Evolutionary conservation across 192 early-diverging fungal genomes (phyloP).

Genomic region (Gorgonomyces haynaldii): DNA sequence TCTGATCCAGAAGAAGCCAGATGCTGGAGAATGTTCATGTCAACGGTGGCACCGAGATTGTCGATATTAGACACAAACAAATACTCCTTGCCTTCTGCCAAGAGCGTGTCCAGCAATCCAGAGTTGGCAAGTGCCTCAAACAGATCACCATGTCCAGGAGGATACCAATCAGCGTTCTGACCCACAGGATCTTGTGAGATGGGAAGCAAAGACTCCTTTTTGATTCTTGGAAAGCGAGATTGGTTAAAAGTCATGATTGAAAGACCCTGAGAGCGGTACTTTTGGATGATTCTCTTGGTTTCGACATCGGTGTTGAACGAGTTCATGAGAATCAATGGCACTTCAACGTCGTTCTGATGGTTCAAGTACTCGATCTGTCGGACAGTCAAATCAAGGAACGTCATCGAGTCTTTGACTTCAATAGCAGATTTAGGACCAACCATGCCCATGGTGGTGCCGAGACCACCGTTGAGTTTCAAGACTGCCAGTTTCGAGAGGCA

Average conservation of each 20-base stretch:
- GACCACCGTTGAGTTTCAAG: constrained; percentile 97
- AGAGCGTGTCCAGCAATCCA: constrained; percentile 83
- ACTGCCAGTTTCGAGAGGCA: constrained; percentile 88
- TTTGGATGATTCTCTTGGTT: constrained; percentile 95
- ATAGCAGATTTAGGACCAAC: constrained; percentile 97
- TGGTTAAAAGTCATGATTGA: constrained; percentile 97
- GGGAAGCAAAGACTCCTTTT: constrained; percentile 85
- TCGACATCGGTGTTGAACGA: constrained; percentile 99
- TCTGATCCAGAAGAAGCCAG: constrained; percentile 78
- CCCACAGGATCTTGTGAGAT: constrained; percentile 56
- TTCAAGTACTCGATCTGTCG: constrained; percentile 98
- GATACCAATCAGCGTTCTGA: constrained; percentile 75
- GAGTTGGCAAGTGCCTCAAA: constrained; percentile 90
- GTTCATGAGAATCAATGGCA: constrained; percentile 98
- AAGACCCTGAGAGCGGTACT: constrained; percentile 86
- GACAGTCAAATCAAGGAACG: constrained; percentile 95
- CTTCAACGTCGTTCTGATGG: constrained; percentile 72
- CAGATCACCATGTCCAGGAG: constrained; percentile 97
- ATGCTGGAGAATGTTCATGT: constrained; percentile 82
- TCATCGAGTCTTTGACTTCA: constrained; percentile 96
- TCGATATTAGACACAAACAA: constrained; percentile 98
- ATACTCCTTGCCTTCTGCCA: constrained; percentile 95
- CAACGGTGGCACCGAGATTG: constrained; percentile 95
- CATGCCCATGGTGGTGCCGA: constrained; percentile 99
- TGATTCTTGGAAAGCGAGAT: constrained; percentile 83